Evolutionary conservation across 2,329 filamentous ascomycete species (phyloP).

Genomic region (Tetracladium maxilliforme): DNA sequence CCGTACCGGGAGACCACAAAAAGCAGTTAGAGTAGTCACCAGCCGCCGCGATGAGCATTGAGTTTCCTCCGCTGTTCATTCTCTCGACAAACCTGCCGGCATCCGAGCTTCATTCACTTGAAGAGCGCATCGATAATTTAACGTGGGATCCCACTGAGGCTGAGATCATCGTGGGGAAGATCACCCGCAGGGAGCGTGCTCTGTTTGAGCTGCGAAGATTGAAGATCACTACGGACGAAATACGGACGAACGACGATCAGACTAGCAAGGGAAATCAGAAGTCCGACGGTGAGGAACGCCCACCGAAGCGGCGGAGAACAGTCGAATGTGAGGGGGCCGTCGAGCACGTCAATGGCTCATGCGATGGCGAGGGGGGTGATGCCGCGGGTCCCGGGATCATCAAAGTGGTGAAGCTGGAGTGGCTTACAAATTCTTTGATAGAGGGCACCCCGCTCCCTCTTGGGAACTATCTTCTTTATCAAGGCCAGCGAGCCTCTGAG

Average conservation of each 20-base stretch:
- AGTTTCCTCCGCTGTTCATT: slow-evolving; percentile 42
- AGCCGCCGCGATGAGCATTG: slow-evolving; percentile 7
- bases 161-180: slow-evolving; percentile 57
- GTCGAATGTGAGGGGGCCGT: no score
- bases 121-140: slow-evolving; percentile 46
- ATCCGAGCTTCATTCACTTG: slow-evolving; percentile 46
- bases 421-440: slow-evolving; percentile 39
- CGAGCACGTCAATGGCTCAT: no score
- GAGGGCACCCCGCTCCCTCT: slow-evolving; percentile 28
- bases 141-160: slow-evolving; percentile 63
- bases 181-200: slow-evolving; percentile 55
- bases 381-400: no score
- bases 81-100: slow-evolving; percentile 53
- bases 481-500: slow-evolving; percentile 19
- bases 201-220: slow-evolving; percentile 61
- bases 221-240: slow-evolving; percentile 37
- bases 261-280: slow-evolving; percentile 1
- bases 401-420: slow-evolving; percentile 41
- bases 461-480: slow-evolving; percentile 36
- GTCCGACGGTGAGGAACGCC: no score
- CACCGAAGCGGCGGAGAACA: neutral
- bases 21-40: no score
- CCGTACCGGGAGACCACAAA: no score
- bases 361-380: no score
- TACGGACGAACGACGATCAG: neutral